Conservation (phyloP, 2,329 filamentous ascomycete genomes). For the Exophiala spinifera region DNA sequence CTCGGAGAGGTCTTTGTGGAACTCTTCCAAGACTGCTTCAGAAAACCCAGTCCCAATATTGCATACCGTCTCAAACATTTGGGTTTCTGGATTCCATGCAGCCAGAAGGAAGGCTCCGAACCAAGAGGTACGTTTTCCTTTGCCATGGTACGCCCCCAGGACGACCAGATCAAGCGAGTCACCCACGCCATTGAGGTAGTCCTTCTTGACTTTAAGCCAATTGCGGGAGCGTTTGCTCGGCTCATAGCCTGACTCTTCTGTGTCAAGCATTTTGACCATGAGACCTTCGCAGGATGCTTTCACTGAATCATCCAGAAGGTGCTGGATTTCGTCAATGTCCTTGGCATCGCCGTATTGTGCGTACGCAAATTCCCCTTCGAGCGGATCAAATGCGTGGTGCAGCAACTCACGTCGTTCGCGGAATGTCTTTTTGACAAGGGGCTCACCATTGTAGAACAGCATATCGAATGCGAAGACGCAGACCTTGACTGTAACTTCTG, state of each 20-base stretch:
- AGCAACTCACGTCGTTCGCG: constrained; percentile 79
- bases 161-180: constrained; percentile 97
- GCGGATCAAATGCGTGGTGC: constrained; percentile 66
- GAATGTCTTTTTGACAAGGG: constrained; percentile 81
- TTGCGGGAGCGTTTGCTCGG: constrained; percentile 94
- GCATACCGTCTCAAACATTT: constrained; percentile 92
- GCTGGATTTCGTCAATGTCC: constrained; percentile 90
- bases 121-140: constrained; percentile 90
- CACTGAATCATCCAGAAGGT: constrained; percentile 87
- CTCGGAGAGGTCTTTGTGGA: constrained; percentile 71
- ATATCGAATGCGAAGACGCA: constrained; percentile 97
- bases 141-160: constrained; percentile 88
- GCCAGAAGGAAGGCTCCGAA: constrained; percentile 95
- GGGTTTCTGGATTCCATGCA: constrained; percentile 77
- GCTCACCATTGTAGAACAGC: constrained; percentile 85
- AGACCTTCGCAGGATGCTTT: constrained; percentile 95
- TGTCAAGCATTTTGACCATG: constrained; percentile 99
- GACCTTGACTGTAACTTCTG: constrained; percentile 94
- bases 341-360: constrained; percentile 83
- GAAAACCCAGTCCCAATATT: constrained; percentile 98
- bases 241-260: constrained; percentile 87
- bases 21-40: constrained; percentile 85
- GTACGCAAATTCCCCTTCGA: constrained; percentile 88
- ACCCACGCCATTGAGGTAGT: constrained; percentile 89
- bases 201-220: constrained; percentile 99